Evolutionary conservation across 2,329 filamentous ascomycete species (phyloP).

Genomic region (Aspergillus sp.): DNA sequence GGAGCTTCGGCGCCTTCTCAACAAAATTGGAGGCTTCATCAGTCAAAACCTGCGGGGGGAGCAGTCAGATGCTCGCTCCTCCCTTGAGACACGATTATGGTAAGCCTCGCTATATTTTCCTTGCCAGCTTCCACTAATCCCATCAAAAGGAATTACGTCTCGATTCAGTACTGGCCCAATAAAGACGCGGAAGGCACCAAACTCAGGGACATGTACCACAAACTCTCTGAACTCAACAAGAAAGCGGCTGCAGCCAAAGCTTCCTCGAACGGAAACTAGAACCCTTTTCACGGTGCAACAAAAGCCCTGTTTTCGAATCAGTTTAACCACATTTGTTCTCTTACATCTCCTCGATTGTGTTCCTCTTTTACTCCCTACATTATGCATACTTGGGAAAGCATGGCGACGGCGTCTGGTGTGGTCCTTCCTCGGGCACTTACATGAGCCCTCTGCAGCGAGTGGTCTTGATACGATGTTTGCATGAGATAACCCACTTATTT

Average conservation of each 20-base stretch:
- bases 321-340: slow-evolving; percentile 20
- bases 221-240: slow-evolving; percentile 38
- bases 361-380: slow-evolving; percentile 23
- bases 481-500: slow-evolving; percentile 22
- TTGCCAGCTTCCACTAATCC: background rate
- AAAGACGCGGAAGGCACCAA: slow-evolving; percentile 45
- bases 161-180: slow-evolving; percentile 52
- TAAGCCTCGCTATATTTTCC: slow-evolving; percentile 21
- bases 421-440: slow-evolving; percentile 22
- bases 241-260: slow-evolving; percentile 26
- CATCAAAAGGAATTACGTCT: slow-evolving; percentile 48
- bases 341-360: slow-evolving; percentile 17
- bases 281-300: slow-evolving; percentile 16
- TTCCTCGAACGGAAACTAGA: slow-evolving; percentile 34
- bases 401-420: slow-evolving; percentile 34
- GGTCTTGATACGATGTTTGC: slow-evolving; percentile 29
- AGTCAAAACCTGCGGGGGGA: slow-evolving; percentile 44
- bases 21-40: slow-evolving; percentile 53
- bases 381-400: slow-evolving; percentile 35
- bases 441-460: slow-evolving; percentile 9
- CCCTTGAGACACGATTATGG: slow-evolving; percentile 51
- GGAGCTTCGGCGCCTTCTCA: slow-evolving; percentile 49
- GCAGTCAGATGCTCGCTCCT: slow-evolving; percentile 42
- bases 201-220: slow-evolving; percentile 45
- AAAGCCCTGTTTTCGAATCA: slow-evolving; percentile 23